Evolutionary conservation across 1,139 yeast species (phyloP).

Genomic region (Lodderomyces parapsilosis): DNA sequence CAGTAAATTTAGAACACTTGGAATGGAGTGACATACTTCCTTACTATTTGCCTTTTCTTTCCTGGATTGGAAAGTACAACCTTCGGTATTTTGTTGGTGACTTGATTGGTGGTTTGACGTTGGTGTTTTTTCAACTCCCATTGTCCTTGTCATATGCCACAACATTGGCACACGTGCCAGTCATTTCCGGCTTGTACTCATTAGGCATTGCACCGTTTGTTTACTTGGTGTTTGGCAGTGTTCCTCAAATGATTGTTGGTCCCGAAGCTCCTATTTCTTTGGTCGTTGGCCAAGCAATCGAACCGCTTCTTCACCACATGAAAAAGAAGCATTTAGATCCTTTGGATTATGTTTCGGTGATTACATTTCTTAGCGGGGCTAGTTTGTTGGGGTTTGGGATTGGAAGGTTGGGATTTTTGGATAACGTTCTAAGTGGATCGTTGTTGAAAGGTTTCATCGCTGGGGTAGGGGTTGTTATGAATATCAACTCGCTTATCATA

Average conservation of each 20-base stretch:
- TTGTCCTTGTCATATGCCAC: constrained; percentile 86
- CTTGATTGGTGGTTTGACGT: constrained; percentile 77
- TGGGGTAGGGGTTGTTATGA: constrained; percentile 91
- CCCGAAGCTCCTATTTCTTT: constrained; percentile 94
- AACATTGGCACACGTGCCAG: constrained; percentile 87
- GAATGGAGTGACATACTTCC: constrained; percentile 39
- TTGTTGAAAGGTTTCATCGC: constrained; percentile 85
- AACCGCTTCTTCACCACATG: constrained; percentile 57
- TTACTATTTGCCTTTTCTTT: constrained; percentile 77
- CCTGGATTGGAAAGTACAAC: constrained; percentile 74
- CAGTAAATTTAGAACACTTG: constrained; percentile 21
- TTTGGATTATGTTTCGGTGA: constrained; percentile 65
- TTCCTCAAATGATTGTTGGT: constrained; percentile 95
- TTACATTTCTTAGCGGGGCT: constrained; percentile 78
- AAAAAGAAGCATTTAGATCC: constrained; percentile 46
- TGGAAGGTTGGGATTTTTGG: constrained; percentile 82
- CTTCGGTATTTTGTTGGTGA: constrained; percentile 63
- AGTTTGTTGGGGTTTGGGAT: constrained; percentile 75
- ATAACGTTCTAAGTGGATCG: constrained; percentile 81
- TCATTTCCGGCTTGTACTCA: constrained; percentile 80
- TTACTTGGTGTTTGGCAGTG: constrained; percentile 83
- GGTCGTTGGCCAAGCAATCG: constrained; percentile 91
- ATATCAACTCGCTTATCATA: constrained; percentile 70
- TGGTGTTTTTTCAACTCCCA: constrained; percentile 92
- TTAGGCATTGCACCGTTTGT: constrained; percentile 81